Conservation (phyloP, 2,329 filamentous ascomycete species). For the Fusarium sp. region DNA sequence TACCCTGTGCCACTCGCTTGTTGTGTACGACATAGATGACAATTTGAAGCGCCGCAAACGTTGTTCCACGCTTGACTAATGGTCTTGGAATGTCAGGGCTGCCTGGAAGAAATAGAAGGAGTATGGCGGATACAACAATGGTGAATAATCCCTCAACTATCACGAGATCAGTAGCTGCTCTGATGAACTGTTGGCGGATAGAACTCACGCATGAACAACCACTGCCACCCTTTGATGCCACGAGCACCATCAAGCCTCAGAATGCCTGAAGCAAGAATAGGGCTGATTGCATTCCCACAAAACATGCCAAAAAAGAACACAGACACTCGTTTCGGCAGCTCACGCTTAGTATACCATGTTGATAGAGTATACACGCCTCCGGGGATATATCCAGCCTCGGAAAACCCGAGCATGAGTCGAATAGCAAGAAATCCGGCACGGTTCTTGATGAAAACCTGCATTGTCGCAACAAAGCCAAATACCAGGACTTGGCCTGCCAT, state of each 20-base stretch:
- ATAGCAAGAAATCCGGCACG: conserved; percentile 56
- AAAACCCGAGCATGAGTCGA: conserved; percentile 56
- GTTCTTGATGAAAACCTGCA: conserved; percentile 55
- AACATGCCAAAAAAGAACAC: conserved; percentile 65
- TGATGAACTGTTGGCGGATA: no score
- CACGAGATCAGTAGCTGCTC: neutral
- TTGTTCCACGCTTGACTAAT: neutral
- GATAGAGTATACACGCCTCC: conserved; percentile 61
- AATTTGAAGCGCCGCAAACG: conserved; percentile 53
- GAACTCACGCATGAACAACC: conserved; percentile 57
- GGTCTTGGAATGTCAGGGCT: conserved; percentile 2
- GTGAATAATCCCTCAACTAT: conserved; percentile 52
- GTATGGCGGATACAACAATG: neutral
- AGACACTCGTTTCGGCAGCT: conserved; percentile 58
- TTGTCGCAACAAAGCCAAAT: conserved; percentile 57
- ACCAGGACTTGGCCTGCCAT: conserved; percentile 58
- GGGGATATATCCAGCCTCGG: conserved; percentile 62
- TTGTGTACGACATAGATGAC: conserved; percentile 52
- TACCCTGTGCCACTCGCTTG: conserved; percentile 36
- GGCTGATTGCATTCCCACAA: conserved; percentile 58
- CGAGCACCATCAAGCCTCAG: conserved; percentile 54
- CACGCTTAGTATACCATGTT: conserved; percentile 58
- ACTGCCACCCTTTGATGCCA: conserved; percentile 59
- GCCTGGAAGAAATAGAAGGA: conserved; percentile 3
- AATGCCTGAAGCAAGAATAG: conserved; percentile 58